Evolutionary conservation across 31 red algal species (phyloP), one percentile per base, ranked within the genome.

Genomic region (Odonthalia washingtoniensis): DNA sequence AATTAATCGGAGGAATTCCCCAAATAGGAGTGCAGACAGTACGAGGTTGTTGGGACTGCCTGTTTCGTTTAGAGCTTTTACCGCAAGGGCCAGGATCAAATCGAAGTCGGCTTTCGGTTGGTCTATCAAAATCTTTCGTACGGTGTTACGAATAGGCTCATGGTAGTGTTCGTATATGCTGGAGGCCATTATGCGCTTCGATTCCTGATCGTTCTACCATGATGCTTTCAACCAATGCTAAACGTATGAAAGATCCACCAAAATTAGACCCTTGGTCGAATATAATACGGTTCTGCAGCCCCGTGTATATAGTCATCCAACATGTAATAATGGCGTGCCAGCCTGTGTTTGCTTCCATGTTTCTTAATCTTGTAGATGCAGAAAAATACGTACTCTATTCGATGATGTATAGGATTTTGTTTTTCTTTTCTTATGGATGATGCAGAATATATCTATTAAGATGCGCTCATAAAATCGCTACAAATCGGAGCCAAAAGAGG

Each of bases 211-310:
- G 24, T 1, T 76, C 1, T 2, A 76, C 72, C 9, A 53, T 45
- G 35, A 64, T 5, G 14, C 74, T 87, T 5, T 21, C 0, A 26
- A 75, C 39, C 46, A 49, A 14, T 35, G n/a, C 83, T 5, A 85
- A 49, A 52, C 37, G 17, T 14, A 78, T 52, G 46, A 64, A 87
- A 4, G 30, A 33, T 4, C 62, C 4, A 3, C 60, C 70, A 33
- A 77, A 66, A 68, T 31, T 1, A 77, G 53, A 64, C 6, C 74
- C 74, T 67, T 88, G 74, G 46, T 88, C 85, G 27, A 88, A 45
- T 36, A 88, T 63, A 27, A 80, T 88, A 32, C 85, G 12, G 83
- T 77, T 87, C 28, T 68, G 83, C 21, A 87, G 21, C 21, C 83
- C 83, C 12, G 49, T 57, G 49, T 57, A 57, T 78, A 52, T 52